Conservation (phyloP, 2,329 filamentous ascomycete species). For the Aspergillus brunneoviolaceus region DNA sequence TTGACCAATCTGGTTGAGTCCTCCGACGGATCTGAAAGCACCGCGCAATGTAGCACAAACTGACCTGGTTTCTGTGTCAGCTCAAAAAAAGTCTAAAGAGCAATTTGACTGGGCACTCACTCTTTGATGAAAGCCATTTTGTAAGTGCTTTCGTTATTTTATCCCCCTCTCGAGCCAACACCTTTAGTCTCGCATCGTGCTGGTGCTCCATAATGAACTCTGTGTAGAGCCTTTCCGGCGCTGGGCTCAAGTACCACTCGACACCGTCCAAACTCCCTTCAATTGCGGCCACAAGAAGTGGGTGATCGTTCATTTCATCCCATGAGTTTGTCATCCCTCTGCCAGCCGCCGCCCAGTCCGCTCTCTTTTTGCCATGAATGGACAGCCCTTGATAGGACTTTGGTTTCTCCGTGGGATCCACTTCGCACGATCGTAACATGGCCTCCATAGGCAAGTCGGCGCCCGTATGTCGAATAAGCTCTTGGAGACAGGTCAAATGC, state of each 20-base stretch:
- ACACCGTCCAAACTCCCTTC: slow-evolving; percentile 63
- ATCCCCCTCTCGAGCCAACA: slow-evolving; percentile 53
- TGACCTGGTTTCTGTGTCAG: slow-evolving; percentile 24
- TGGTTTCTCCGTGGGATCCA: slow-evolving; percentile 63
- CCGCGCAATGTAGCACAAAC: slow-evolving; percentile 65
- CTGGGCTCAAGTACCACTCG: slow-evolving; percentile 75
- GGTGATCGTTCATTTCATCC: slow-evolving; percentile 17
- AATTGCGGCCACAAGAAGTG: slow-evolving; percentile 34
- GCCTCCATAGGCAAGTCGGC: slow-evolving; percentile 68
- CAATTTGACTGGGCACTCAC: slow-evolving; percentile 42
- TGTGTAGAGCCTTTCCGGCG: slow-evolving; percentile 65
- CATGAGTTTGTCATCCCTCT: slow-evolving; percentile 29
- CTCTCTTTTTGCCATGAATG: slow-evolving; percentile 71
- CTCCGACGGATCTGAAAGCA: slow-evolving; percentile 47
- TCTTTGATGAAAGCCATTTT: slow-evolving; percentile 44
- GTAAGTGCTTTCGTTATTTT: slow-evolving; percentile 13
- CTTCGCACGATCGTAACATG: slow-evolving; percentile 64
- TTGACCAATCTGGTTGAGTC: slow-evolving; percentile 58
- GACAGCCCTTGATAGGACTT: slow-evolving; percentile 74
- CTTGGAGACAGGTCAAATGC: slow-evolving; percentile 38
- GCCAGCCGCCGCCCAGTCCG: slow-evolving; percentile 71
- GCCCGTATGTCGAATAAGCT: slow-evolving; percentile 66
- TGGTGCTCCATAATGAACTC: slow-evolving; percentile 65
- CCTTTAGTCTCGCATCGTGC: slow-evolving; percentile 62
- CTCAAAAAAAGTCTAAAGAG: background rate